phyloP scores from a whole-genome alignment of 306 rosid genomes.

The Oxytropis ochrocephala region DNA sequence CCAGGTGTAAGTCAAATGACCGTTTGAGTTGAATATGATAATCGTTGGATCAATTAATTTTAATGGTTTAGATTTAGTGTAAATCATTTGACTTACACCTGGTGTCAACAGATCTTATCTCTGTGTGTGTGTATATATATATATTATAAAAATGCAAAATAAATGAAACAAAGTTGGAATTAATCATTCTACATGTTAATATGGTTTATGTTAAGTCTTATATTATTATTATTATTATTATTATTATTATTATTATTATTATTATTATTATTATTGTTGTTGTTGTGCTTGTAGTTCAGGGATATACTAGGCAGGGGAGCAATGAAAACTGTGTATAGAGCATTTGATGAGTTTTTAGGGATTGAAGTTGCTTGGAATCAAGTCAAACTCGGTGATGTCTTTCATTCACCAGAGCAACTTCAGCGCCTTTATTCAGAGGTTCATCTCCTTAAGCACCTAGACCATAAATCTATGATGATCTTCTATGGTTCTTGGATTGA shows the following conservation, averaged over 20 bases:
- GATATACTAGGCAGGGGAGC: constrained; percentile 89
- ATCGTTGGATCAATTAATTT: too few relatives aligned
- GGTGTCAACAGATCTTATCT: too few relatives aligned
- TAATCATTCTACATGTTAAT: neutral
- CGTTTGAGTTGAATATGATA: too few relatives aligned
- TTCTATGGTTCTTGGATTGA: constrained; percentile 79
- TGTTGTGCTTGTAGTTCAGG: constrained; percentile 39
- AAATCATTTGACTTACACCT: too few relatives aligned
- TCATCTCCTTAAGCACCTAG: constrained; percentile 80
- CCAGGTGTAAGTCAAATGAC: too few relatives aligned
- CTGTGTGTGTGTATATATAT: too few relatives aligned
- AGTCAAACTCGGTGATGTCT: constrained; percentile 63
- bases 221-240: neutral
- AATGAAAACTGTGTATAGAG: constrained; percentile 72
- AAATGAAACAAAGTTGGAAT: too few relatives aligned
- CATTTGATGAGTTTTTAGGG: constrained; percentile 67
- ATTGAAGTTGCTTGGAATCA: constrained; percentile 97
- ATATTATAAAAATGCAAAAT: too few relatives aligned
- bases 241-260: neutral
- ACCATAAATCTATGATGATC: constrained; percentile 67
- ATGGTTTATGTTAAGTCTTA: neutral
- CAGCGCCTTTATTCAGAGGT: constrained; percentile 83
- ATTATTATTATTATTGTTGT: neutral
- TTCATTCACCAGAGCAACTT: constrained; percentile 63
- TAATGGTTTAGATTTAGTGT: too few relatives aligned